Evolutionary conservation across 495 filamentous ascomycete species (phyloP), one percentile per base, ranked within the genome.

Genomic region (Xylona heveae): DNA sequence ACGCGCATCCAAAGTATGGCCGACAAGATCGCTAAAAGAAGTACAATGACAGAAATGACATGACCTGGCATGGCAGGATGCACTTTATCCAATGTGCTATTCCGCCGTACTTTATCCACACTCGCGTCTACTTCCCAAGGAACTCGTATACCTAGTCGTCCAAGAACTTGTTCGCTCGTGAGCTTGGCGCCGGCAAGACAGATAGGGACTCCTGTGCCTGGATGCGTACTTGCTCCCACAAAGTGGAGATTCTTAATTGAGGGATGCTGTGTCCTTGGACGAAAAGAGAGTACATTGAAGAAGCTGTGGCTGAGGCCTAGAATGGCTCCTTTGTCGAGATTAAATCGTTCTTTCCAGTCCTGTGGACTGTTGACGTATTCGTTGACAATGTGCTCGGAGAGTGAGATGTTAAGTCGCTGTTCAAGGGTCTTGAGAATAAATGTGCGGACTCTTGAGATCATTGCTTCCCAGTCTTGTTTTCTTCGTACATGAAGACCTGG

Each of bases 181-280:
- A 79, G 55, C 48, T 64, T 69, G 1, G 61, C 58, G 3, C 74
- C 72, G 0, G 70, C 69, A 8, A 79, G 49, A 27, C 65, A 62
- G 35, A 78, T 72, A 17, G 74, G 74, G 29, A 79, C 74, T 0
- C 74, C 74, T 0, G 74, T 76, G 1, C 73, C 74, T 0, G 74
- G 74, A 57, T 79, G 72, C 28, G 72, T 74, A 39, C 59, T 67
- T 1, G 72, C 72, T 10, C 74, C 74, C 1, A 77, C 74, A 46
- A 79, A 77, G 39, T 71, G 73, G 28, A 62, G 42, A 5, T 54
- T 47, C 7, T 51, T 34, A 16, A 75, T 54, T 4, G 37, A 47
- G 5, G 50, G 34, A 24, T 69, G 66, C 36, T 54, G 53, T 4
- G 65, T 74, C 29, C 52, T 50, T 0, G 74, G 74, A 2, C 74